Evolutionary conservation across 75 land plant genomes (phyloP).

Genomic region (Azolla pinnata): DNA sequence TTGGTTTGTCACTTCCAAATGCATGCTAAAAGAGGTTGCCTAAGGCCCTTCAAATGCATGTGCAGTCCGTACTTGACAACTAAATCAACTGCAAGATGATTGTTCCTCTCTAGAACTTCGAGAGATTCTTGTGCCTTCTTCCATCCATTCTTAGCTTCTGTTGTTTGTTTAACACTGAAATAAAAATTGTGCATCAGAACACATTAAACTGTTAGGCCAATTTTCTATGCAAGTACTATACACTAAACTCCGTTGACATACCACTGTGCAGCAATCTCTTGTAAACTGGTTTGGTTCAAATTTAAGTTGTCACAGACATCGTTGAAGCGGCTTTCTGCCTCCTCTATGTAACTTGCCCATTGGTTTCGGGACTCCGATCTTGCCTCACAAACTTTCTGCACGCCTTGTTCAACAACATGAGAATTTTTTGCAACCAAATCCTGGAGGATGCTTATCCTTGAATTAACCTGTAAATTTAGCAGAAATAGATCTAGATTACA

Average conservation of each 20-base stretch:
- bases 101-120: constrained; percentile 30
- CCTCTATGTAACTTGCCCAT: constrained; percentile 9
- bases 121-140: constrained; percentile 42
- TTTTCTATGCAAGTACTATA: background rate
- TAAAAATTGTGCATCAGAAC: background rate
- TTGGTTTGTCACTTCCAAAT: background rate
- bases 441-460: constrained; percentile 14
- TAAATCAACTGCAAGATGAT: constrained; percentile 48
- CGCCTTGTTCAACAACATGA: constrained; percentile 7
- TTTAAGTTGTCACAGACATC: constrained; percentile 16
- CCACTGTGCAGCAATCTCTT: constrained; percentile 20
- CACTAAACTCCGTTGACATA: background rate
- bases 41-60: background rate
- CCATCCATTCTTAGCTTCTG: constrained; percentile 45
- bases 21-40: background rate
- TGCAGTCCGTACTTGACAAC: constrained; percentile 37
- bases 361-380: constrained; percentile 6
- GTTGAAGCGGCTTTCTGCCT: constrained; percentile 15
- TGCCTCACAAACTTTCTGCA: constrained; percentile 13
- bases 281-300: constrained; percentile 15
- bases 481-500: background rate
- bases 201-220: background rate
- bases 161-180: constrained; percentile 45
- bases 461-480: constrained; percentile 6
- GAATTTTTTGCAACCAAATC: constrained; percentile 8